Evolutionary conservation across 768 basidiomycete species (phyloP), one percentile per base, ranked within the genome.

Genomic region (Chalciporus piperatus): DNA sequence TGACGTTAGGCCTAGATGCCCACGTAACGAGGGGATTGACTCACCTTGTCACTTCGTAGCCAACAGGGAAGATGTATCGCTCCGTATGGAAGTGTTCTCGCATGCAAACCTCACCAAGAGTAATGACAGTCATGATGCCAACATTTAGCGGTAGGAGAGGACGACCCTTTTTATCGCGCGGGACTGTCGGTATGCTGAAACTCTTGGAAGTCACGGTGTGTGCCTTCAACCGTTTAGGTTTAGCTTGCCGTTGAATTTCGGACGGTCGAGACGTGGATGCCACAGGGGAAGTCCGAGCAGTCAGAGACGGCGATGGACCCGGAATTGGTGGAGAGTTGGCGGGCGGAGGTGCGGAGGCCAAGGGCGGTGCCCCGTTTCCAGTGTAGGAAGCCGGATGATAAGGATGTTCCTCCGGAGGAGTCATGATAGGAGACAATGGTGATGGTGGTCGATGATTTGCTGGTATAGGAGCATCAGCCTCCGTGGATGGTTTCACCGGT

Each of bases 41-140:
- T 44, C 38, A 87, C 89, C 89, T 78, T 4, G 83, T 86, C 6
- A 90, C 87, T 62, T 89, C 87, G 64, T 91, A 92, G 14, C 89
- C 89, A 37, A 92, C 85, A 10, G 91, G 91, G 60, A 90, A 93
- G 56, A 93, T 92, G 63, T 92, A 92, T 47, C 91, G 74, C 65
- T 92, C 89, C 0, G 90, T 91, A 64, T 90, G 87, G 62, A 91
- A 92, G 64, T 91, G 87, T 56, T 91, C 88, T 27, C 87, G 76
- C 83, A 84, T 82, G 62, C 87, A 89, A 7, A 92, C 82, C 46
- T 82, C 80, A 3, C 91, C 91, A 0, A 93, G 73, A 53, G 63
- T 81, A 50, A 85, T 75, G 22, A 93, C 84, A 1, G 87, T 89
- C 87, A 92, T 91, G 64, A 92, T 92, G 28, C 91, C 91, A 16